Base-by-base conservation (phyloP, 164 flowering plant species). In the Umbellularia californica region DNA sequence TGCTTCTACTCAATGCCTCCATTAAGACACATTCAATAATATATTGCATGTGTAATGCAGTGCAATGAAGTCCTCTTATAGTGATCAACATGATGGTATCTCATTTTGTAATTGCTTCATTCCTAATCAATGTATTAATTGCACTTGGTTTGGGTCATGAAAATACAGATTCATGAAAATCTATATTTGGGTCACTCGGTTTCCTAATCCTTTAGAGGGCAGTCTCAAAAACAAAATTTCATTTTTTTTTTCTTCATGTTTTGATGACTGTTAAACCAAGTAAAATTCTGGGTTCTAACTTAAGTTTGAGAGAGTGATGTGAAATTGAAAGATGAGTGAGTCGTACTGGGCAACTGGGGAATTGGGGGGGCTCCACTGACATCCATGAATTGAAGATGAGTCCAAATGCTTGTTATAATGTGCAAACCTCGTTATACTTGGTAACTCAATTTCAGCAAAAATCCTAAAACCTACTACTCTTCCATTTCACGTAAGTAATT, bases 1-100 rank as follows among this genome's bases (percentile, higher is more conserved):
- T 25, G 62, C 72, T 55, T 70, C 72, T 20, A 70, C 72, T 70
- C 63, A 55, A 70, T 70, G 15, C n/a, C 72, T 30, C 23, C 62
- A 52, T 70, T 17, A 24, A 28, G 25, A 25, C 14, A 22, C 28
- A 20, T 55, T 55, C 47, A 55, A 55, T 14, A 55, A 55, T 55
- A 15, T 55, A 55, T 3, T 55, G 60, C n/a, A 55, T 15, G n/a
- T 14, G 60, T 25, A 5, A 47, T 14, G n/a, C 24, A 19, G 24
- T 51, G 35, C 20, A 70, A 70, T 24, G 27, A 70, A 55, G 30
- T 51, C 52, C 15, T 27, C 35, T 70, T 27, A 70, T 55, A 41
- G 47, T 70, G 72, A 70, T 50, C 11, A 3, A 25, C 35, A 70
- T 70, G 60, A 70, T 70, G 41, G 63, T 10, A 20, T 69, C 51